A percentile compares a stretch with the other conserved stretches of the same genome.
phyloP scores from a whole-genome alignment of 139 green algal species.

The Chlamydomonas incerta region DNA sequence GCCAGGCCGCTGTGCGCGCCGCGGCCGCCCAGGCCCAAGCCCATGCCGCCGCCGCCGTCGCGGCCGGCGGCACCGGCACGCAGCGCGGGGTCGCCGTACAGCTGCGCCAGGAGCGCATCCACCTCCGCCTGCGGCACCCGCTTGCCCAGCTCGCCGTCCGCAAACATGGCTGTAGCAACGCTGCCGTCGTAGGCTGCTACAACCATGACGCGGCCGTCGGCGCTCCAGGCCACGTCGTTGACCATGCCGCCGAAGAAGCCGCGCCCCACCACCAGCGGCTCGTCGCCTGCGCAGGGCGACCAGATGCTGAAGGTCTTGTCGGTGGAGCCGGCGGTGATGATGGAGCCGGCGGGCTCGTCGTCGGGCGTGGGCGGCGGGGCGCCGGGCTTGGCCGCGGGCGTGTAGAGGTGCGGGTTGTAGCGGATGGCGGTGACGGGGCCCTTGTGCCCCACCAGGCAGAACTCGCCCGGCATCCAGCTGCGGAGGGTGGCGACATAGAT shows the following conservation, averaged over 20 bases:
- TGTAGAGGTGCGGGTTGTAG: slow-evolving; percentile 83
- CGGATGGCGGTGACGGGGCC: slow-evolving; percentile 70
- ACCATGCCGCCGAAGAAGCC: slow-evolving; percentile 48
- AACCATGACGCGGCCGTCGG: slow-evolving; percentile 85
- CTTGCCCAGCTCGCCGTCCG: slow-evolving; percentile 51
- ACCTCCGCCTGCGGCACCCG: slow-evolving; percentile 62
- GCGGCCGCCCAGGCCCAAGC: too few relatives aligned
- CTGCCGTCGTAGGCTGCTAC: slow-evolving; percentile 81
- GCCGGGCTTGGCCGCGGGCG: background rate
- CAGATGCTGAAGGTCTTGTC: slow-evolving; percentile 70
- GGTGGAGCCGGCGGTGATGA: slow-evolving; percentile 33
- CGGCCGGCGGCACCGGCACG: too few relatives aligned
- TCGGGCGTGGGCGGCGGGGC: background rate
- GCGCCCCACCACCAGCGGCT: slow-evolving; percentile 42
- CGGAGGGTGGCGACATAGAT: too few relatives aligned
- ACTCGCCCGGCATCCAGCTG: background rate
- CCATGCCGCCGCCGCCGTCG: too few relatives aligned
- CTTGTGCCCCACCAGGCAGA: slow-evolving; percentile 68
- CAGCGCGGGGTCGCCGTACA: slow-evolving; percentile 67
- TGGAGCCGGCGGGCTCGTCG: background rate
- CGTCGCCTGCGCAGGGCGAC: slow-evolving; percentile 46
- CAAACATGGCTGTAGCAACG: slow-evolving; percentile 52
- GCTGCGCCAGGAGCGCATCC: slow-evolving; percentile 54
- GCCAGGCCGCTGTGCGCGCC: slow-evolving; percentile 6
- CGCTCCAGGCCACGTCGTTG: slow-evolving; percentile 88